Evolutionary conservation across 2,329 filamentous ascomycete genomes (phyloP), one percentile per base, ranked within the genome.

Genomic region (Trichophyton verrucosum): DNA sequence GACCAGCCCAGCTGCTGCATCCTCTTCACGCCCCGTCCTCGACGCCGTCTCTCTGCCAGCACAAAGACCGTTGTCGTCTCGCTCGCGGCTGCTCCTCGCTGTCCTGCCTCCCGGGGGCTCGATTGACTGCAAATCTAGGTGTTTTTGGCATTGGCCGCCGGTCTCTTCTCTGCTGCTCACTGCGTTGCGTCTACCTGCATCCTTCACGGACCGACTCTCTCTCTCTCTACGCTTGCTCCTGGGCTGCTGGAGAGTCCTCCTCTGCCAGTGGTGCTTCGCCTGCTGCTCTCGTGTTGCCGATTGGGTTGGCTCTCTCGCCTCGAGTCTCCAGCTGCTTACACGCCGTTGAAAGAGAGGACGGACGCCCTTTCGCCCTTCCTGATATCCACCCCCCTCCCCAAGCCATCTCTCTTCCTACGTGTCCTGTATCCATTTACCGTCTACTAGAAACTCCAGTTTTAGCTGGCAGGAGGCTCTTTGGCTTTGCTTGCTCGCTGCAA

Each of bases 91-190:
- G 27, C 22, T 27, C 6, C 15, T 22, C 22, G 51, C 9, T n/a
- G 27, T 20, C 15, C 11, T 33, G 27, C 49, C 61, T 57, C 58
- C 33, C 40, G 40, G 61, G 61, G 27, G 42, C 42, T 46, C 42
- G 42, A 46, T 20, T 46, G 42, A 38, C 33, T 38, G 33, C 9
- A 38, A 38, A 13, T 4, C 11, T 13, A 38, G 33, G 9, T 38
- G 33, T 11, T 30, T 30, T 27, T 38, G 33, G 33, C 33, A 13
- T 38, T 38, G 33, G 33, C 11, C 11, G 27, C 27, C 27, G 27
- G 33, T 36, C 33, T 36, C 33, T 9, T 11, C 8, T 11, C 33
- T 11, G 33, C 33, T 36, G 11, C 33, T 36, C 30, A 36, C 33
- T 36, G 33, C 33, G 33, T 11, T 36, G 33, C 27, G 6, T 7